Evolutionary conservation across 768 basidiomycete genomes (phyloP).

Genomic region (Tricholomella constricta): DNA sequence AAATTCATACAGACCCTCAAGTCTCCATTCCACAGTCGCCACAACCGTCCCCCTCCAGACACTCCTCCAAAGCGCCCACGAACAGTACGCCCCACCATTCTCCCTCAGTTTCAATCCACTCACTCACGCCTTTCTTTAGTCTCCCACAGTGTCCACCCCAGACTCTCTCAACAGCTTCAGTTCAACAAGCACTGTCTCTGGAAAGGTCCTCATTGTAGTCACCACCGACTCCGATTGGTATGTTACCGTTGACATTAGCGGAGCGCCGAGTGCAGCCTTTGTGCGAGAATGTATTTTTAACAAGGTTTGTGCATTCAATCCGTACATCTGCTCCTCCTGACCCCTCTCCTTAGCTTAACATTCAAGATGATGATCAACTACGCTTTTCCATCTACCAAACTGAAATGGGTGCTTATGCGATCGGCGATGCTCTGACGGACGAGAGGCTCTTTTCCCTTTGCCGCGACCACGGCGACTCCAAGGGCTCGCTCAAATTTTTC

Average conservation of each 20-base stretch:
- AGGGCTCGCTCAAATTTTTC: conserved; percentile 82
- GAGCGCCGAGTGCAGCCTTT: conserved; percentile 61
- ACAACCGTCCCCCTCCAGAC: conserved; percentile 21
- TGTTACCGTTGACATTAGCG: conserved; percentile 69
- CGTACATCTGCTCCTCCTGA: conserved; percentile 8
- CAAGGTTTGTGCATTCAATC: conserved; percentile 51
- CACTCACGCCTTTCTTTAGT: conserved; percentile 32
- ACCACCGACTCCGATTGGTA: conserved; percentile 79
- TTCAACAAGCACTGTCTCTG: conserved; percentile 32
- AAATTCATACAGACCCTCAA: conserved; percentile 37
- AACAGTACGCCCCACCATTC: conserved; percentile 33
- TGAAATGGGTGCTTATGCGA: conserved; percentile 77
- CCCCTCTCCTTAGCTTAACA: conserved; percentile 56
- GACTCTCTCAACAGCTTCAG: conserved; percentile 33
- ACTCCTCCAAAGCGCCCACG: conserved; percentile 29
- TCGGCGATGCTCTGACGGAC: conserved; percentile 71
- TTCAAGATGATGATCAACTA: conserved; percentile 74
- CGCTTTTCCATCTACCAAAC: conserved; percentile 85
- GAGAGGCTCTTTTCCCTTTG: conserved; percentile 75
- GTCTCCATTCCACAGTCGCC: conserved; percentile 32
- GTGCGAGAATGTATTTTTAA: conserved; percentile 82
- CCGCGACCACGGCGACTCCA: conserved; percentile 69
- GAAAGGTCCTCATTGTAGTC: conserved; percentile 60
- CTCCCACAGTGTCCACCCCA: conserved; percentile 40
- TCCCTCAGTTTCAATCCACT: conserved; percentile 24